These are phyloP conservation scores for Syzygium aromaticum DNA, from an alignment of 345 rosid species.

Conservation along the genomic window DNA sequence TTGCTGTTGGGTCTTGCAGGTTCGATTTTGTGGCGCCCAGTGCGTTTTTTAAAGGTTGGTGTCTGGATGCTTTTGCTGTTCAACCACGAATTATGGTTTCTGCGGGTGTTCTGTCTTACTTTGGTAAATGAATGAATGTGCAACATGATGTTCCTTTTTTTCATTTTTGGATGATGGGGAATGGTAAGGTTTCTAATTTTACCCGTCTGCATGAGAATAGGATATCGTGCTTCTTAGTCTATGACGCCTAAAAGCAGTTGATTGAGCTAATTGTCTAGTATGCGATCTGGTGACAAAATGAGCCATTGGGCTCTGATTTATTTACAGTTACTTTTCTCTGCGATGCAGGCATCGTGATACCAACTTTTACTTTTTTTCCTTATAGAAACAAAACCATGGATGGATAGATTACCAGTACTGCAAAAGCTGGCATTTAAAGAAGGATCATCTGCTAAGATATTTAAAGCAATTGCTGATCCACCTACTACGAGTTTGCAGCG, in stretches of 20 bases:
- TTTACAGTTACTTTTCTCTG: background rate
- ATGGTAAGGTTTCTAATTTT: background rate
- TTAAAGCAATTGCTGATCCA: conserved; percentile 96
- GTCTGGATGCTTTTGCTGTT: background rate
- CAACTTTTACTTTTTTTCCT: background rate
- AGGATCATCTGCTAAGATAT: conserved; percentile 64
- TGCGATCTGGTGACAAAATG: background rate
- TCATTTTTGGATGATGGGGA: background rate
- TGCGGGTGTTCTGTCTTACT: background rate
- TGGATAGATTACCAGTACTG: conserved; percentile 64
- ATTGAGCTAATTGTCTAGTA: background rate
- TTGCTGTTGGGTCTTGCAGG: conserved; percentile 20
- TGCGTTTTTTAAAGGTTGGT: conserved; percentile 48
- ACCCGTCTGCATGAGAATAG: background rate
- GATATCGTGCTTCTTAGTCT: background rate
- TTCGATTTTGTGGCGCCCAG: conserved; percentile 84
- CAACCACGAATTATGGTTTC: background rate
- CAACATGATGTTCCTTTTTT: background rate
- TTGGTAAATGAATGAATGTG: background rate
- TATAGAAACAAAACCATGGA: conserved; percentile 73
- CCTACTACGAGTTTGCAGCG: conserved; percentile 96
- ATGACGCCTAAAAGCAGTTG: background rate
- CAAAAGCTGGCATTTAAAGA: conserved; percentile 52
- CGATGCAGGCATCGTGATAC: background rate
- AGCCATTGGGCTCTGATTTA: background rate